Conservation (phyloP, 495 filamentous ascomycete genomes). For the Haplographium delicatum region DNA sequence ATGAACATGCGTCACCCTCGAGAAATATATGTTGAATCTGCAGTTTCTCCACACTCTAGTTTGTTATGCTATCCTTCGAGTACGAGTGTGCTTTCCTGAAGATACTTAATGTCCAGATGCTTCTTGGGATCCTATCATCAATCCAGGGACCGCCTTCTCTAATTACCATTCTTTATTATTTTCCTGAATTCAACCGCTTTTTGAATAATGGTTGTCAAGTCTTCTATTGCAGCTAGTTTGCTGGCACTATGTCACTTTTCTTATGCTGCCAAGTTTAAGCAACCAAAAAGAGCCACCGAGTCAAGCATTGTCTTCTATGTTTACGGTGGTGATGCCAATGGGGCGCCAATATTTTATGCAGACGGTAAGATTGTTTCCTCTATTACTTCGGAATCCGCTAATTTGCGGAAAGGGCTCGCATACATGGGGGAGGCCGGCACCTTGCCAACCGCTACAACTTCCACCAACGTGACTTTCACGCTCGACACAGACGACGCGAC, state of each 20-base stretch:
- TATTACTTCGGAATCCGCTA: background rate
- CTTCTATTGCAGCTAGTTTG: background rate
- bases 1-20: conserved; percentile 2
- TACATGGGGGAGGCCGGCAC: conserved; percentile 5
- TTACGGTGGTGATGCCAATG: conserved; percentile 14
- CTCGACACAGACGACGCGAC: background rate
- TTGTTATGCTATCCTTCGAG: background rate
- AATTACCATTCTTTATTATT: background rate
- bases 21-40: background rate
- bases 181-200: background rate
- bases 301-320: conserved; percentile 9
- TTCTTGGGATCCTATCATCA: background rate
- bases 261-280: background rate
- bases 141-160: background rate
- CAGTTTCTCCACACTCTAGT: background rate
- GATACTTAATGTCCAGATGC: conserved; percentile 2
- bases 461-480: conserved; percentile 14
- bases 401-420: conserved; percentile 10
- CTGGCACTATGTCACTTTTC: conserved; percentile 4
- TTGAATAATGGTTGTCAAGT: conserved; percentile 17
- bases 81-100: background rate
- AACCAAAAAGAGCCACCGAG: conserved; percentile 4
- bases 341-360: conserved; percentile 13
- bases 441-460: background rate
- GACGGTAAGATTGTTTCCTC: conserved; percentile 10